Percentiles rank a stretch among this genome's conserved stretches.
phyloP scores from a whole-genome alignment of 2,329 filamentous ascomycete genomes.

The Curvularia eragrostidis region DNA sequence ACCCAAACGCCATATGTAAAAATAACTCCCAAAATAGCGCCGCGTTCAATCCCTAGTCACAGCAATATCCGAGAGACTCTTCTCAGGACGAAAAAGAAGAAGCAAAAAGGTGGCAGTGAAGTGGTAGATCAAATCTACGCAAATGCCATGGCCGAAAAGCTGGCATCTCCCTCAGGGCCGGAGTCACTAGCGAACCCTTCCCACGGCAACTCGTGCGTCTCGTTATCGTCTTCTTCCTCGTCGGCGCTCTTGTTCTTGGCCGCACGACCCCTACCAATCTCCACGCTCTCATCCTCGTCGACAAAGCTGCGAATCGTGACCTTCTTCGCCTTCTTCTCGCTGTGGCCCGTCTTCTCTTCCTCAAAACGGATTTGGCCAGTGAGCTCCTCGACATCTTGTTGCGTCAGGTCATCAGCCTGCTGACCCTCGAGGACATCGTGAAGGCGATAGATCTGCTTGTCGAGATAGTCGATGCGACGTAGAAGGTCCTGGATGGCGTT shows the following conservation, averaged over 20 bases:
- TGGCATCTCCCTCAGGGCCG: conserved; percentile 20
- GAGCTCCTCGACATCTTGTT: conserved; percentile 53
- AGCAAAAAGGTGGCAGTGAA: background rate
- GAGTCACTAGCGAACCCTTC: conserved; percentile 48
- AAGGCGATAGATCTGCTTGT: conserved; percentile 79
- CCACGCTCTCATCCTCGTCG: conserved; percentile 36
- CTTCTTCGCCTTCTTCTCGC: conserved; percentile 42
- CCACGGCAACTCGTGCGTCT: conserved; percentile 50
- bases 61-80: background rate
- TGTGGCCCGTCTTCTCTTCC: conserved; percentile 40
- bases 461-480: conserved; percentile 72
- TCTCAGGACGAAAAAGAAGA: background rate
- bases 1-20: background rate
- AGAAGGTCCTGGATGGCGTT: conserved; percentile 67
- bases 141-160: conserved; percentile 19
- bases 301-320: conserved; percentile 49
- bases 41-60: background rate
- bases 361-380: conserved; percentile 52
- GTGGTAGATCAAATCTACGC: conserved; percentile 12
- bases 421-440: conserved; percentile 86
- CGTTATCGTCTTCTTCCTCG: conserved; percentile 22
- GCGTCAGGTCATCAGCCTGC: conserved; percentile 63
- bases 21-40: background rate
- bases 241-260: conserved; percentile 1
- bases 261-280: conserved; percentile 15